Percentiles rank a stretch among this genome's conserved stretches.
phyloP scores from a whole-genome alignment of 441 rosid species.

The Isatis lusitanica region DNA sequence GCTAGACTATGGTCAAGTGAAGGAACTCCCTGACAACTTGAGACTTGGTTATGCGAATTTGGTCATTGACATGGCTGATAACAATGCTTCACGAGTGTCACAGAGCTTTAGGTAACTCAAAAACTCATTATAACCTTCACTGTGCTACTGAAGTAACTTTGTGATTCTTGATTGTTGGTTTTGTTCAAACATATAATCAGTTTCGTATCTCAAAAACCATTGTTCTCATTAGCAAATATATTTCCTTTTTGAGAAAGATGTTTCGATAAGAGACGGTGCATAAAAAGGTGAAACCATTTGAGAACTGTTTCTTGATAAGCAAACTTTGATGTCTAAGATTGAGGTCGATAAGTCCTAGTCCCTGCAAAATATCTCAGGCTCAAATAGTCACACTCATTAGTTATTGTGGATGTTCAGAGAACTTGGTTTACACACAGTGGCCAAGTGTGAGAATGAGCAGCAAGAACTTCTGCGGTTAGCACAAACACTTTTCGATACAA shows the following conservation, averaged over 20 bases:
- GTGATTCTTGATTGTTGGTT: background rate
- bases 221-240: background rate
- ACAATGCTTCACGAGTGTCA: conserved; percentile 54
- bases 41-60: conserved; percentile 88
- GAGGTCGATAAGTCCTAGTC: background rate
- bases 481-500: conserved; percentile 87
- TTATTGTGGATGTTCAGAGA: conserved; percentile 51
- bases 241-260: background rate
- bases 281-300: conserved; percentile 5
- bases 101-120: conserved; percentile 76
- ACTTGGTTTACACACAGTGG: conserved; percentile 72
- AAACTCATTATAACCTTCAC: background rate
- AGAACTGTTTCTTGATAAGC: background rate
- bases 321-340: conserved; percentile 2
- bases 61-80: conserved; percentile 84
- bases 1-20: conserved; percentile 96
- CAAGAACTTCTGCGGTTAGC: conserved; percentile 80
- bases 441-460: conserved; percentile 62
- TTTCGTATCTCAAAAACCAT: background rate
- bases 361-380: background rate
- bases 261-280: background rate
- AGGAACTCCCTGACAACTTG: conserved; percentile 82
- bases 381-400: background rate
- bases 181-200: background rate
- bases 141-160: conserved; percentile 1